Conservation (phyloP, 108 stramenopile genomes). For the Cyclotella sp. region DNA sequence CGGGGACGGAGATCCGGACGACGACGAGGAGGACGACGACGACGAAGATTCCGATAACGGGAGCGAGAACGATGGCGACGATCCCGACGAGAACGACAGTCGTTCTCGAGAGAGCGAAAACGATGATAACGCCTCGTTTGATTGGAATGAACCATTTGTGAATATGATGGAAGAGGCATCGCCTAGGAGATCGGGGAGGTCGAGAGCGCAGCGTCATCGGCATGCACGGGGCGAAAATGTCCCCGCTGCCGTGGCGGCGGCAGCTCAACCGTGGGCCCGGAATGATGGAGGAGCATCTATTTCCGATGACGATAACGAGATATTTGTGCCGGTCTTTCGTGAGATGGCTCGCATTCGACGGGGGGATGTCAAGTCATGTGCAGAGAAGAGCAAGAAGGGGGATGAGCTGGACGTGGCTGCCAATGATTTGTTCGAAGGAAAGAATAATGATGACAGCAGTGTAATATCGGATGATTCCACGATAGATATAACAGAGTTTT, state of each 20-base stretch:
- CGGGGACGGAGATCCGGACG: constrained; percentile 10
- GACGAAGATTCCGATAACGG: constrained; percentile 3
- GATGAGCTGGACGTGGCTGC: constrained; percentile 11
- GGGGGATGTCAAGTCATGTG: background rate
- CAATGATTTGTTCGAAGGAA: background rate
- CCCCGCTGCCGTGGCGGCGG: too few relatives aligned
- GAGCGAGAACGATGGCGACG: constrained; percentile 20
- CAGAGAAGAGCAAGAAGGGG: constrained; percentile 28
- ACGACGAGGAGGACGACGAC: constrained; percentile 15
- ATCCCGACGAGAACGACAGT: constrained; percentile 38
- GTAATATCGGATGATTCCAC: constrained; percentile 17
- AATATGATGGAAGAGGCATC: constrained; percentile 3
- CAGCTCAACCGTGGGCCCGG: background rate
- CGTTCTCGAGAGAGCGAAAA: too few relatives aligned
- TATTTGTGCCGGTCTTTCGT: constrained; percentile 7
- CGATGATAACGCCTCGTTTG: constrained; percentile 17
- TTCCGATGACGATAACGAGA: constrained; percentile 12
- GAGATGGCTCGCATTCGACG: background rate
- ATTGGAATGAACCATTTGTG: constrained; percentile 12
- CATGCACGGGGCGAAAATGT: background rate
- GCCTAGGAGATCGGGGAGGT: constrained; percentile 19
- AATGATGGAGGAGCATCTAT: constrained; percentile 7
- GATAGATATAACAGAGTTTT: constrained; percentile 26
- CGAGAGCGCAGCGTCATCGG: constrained; percentile 8
- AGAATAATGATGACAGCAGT: constrained; percentile 32